phyloP scores from a whole-genome alignment of 805 yeast species.

The Lipomyces sp. region DNA sequence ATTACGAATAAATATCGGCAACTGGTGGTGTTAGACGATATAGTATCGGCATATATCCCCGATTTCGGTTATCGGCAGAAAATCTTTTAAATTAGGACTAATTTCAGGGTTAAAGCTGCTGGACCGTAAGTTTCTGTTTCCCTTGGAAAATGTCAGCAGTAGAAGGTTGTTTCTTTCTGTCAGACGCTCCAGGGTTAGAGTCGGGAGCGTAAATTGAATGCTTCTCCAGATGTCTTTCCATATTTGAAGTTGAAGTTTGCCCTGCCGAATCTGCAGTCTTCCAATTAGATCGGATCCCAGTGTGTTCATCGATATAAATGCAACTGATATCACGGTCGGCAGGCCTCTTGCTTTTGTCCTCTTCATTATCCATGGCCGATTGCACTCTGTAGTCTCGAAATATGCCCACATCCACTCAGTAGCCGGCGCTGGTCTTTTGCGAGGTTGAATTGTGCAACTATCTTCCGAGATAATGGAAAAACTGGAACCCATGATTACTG shows the following conservation, averaged over 20 bases:
- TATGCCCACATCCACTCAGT: neutral
- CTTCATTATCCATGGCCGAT: neutral
- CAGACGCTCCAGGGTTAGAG: neutral
- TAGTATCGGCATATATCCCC: no score
- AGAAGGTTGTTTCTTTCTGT: neutral
- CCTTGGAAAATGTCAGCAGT: neutral
- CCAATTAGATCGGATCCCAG: no score
- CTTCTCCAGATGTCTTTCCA: neutral
- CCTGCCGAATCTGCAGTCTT: constrained; percentile 9
- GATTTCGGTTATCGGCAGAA: no score
- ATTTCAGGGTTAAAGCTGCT: no score
- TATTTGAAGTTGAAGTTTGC: constrained; percentile 7
- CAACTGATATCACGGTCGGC: neutral
- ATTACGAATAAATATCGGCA: no score
- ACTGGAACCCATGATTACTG: neutral
- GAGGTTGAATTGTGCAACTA: constrained; percentile 4
- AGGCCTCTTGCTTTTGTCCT: neutral
- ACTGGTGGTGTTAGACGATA: no score
- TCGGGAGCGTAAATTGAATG: neutral
- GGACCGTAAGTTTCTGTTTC: constrained; percentile 6
- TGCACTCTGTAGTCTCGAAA: constrained; percentile 1
- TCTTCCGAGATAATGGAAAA: constrained; percentile 6
- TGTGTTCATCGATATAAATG: constrained; percentile 6
- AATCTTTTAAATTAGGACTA: no score
- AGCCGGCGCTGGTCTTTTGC: constrained; percentile 3